A percentile compares a stretch with the other conserved stretches of the same genome.
Conservation (phyloP, 1,284 basidiomycete species). For the Xerocomus nothofagi region DNA sequence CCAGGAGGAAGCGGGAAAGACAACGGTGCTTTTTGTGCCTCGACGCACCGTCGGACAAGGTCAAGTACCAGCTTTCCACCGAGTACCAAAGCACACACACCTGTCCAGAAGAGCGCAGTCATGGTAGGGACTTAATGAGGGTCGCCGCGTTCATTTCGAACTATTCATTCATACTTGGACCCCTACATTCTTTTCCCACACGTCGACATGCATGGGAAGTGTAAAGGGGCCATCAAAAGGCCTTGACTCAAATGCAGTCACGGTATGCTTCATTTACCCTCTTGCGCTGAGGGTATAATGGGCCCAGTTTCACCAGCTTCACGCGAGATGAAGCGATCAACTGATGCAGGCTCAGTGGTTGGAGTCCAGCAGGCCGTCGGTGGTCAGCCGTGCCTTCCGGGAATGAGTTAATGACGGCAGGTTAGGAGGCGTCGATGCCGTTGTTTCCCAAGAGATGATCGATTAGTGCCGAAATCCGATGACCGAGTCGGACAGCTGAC, state of each 20-base stretch:
- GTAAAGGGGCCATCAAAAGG: background rate
- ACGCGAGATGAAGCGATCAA: background rate
- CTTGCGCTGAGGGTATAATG: background rate
- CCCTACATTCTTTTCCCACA: constrained; percentile 8
- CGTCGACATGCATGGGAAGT: constrained; percentile 2
- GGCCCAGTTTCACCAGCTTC: background rate
- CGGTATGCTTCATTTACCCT: background rate
- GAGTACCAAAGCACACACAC: constrained; percentile 6
- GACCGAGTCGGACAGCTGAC: no score
- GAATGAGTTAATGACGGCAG: background rate
- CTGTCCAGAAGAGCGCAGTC: background rate
- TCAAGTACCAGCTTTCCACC: background rate
- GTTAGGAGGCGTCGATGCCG: background rate
- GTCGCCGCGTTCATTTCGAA: background rate
- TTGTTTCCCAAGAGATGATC: background rate
- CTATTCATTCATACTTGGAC: constrained; percentile 9
- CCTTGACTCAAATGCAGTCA: background rate
- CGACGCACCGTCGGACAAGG: constrained; percentile 1
- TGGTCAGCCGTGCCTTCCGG: background rate
- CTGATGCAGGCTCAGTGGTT: no score
- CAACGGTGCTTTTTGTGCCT: background rate
- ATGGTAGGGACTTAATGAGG: background rate
- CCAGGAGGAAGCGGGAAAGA: constrained; percentile 14
- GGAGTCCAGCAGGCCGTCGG: background rate
- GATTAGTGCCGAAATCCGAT: no score